Evolutionary conservation across 2,329 filamentous ascomycete genomes (phyloP).

Genomic region (Didymellaceae sp.): DNA sequence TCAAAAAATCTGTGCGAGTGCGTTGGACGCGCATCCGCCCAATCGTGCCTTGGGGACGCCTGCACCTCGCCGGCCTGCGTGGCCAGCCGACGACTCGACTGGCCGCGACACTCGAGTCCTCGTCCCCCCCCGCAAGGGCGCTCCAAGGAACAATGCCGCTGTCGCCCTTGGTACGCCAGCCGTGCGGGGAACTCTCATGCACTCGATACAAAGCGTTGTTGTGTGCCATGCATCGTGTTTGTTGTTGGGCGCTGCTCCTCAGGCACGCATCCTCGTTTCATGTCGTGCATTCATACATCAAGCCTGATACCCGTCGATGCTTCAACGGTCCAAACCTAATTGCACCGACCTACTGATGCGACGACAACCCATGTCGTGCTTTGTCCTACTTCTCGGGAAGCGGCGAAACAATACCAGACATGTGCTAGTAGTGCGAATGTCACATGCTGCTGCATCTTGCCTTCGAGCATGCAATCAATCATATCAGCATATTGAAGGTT

Average conservation of each 20-base stretch:
- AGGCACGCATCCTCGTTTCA: background rate
- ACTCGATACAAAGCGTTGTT: background rate
- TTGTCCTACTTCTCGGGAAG: too few species aligned
- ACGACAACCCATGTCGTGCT: too few species aligned
- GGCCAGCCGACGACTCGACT: too few species aligned
- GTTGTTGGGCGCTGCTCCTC: background rate
- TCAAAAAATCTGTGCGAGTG: slow-evolving; percentile 17
- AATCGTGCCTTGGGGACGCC: slow-evolving; percentile 15
- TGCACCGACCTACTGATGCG: too few species aligned
- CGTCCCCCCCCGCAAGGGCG: slow-evolving; percentile 10
- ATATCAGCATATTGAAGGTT: too few species aligned
- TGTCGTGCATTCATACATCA: too few species aligned
- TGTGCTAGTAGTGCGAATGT: too few species aligned
- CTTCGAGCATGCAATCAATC: too few species aligned
- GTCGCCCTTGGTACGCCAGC: background rate
- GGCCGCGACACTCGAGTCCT: slow-evolving; percentile 3
- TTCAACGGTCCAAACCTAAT: too few species aligned
- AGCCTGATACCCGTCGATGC: too few species aligned
- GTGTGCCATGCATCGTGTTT: slow-evolving; percentile 3
- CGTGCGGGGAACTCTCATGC: background rate
- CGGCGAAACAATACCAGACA: too few species aligned
- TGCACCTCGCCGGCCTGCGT: slow-evolving; percentile 1
- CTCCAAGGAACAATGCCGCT: slow-evolving; percentile 5
- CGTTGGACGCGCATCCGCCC: slow-evolving; percentile 17
- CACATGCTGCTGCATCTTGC: too few species aligned